Conservation (phyloP, 2,329 filamentous ascomycete genomes). For the Ophiostoma pallidulum region DNA sequence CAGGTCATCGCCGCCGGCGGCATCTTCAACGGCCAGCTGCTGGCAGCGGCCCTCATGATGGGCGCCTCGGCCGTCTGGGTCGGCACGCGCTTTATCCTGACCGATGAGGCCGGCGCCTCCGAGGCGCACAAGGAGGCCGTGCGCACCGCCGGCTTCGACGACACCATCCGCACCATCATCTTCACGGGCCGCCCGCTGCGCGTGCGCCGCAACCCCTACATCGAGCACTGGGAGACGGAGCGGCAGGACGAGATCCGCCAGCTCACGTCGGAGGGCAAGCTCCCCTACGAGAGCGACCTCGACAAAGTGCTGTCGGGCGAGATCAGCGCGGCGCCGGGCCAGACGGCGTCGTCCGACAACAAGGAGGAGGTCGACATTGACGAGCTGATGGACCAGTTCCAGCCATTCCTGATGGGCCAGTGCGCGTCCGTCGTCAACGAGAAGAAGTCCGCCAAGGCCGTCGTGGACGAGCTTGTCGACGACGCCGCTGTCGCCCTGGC, state of each 20-base stretch:
- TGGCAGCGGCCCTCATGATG: conserved; percentile 86
- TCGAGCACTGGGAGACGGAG: conserved; percentile 92
- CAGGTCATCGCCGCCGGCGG: conserved; percentile 91
- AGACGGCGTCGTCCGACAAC: conserved; percentile 59
- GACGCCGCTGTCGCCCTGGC: conserved; percentile 67
- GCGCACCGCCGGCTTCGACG: conserved; percentile 81
- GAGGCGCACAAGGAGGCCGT: conserved; percentile 94
- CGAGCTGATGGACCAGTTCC: conserved; percentile 82
- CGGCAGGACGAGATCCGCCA: conserved; percentile 84
- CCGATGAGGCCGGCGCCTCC: conserved; percentile 88
- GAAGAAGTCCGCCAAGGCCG: conserved; percentile 79
- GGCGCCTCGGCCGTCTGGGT: conserved; percentile 92
- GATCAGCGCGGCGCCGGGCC: conserved; percentile 52
- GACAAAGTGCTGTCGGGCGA: conserved; percentile 65
- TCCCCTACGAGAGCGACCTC: conserved; percentile 90
- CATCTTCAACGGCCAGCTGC: conserved; percentile 82
- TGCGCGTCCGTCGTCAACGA: conserved; percentile 89
- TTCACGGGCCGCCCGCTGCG: conserved; percentile 94
- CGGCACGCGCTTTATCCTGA: conserved; percentile 89
- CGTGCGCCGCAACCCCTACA: conserved; percentile 89
- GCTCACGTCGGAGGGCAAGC: conserved; percentile 76
- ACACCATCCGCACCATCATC: conserved; percentile 95
- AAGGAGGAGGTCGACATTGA: conserved; percentile 62
- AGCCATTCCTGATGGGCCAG: conserved; percentile 94
- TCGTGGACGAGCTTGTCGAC: conserved; percentile 86